phyloP scores from a whole-genome alignment of 1,139 yeast species.

The Suhomyces anneliseae region DNA sequence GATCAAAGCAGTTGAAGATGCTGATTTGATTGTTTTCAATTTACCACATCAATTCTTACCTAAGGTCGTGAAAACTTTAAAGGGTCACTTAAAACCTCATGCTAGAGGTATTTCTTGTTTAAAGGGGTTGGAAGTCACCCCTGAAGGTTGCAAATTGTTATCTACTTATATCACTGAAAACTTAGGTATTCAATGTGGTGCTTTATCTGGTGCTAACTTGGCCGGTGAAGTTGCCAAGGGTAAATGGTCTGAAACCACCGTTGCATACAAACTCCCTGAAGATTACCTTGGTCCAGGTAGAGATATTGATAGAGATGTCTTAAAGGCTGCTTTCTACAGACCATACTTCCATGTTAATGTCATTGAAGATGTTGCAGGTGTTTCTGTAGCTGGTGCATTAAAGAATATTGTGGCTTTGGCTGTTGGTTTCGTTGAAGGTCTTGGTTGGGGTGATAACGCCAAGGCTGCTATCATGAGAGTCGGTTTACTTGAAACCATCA shows the following conservation, averaged over 20 bases:
- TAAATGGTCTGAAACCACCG: conserved; percentile 53
- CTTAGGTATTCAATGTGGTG: conserved; percentile 48
- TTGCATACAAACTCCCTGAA: conserved; percentile 42
- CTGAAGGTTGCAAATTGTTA: conserved; percentile 46
- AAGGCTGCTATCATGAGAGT: conserved; percentile 52
- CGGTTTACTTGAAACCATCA: conserved; percentile 45
- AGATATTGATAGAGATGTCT: conserved; percentile 42
- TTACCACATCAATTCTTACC: conserved; percentile 51
- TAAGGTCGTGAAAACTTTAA: conserved; percentile 36
- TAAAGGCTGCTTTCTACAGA: conserved; percentile 48
- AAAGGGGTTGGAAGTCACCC: conserved; percentile 49
- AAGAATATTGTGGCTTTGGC: conserved; percentile 50
- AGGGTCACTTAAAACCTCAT: conserved; percentile 39
- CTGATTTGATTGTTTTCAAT: conserved; percentile 48
- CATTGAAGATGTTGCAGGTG: conserved; percentile 50
- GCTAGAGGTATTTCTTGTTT: conserved; percentile 50
- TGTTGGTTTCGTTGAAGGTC: conserved; percentile 51
- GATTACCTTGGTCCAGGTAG: conserved; percentile 44
- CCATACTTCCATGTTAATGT: conserved; percentile 50
- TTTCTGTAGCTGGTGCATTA: conserved; percentile 51
- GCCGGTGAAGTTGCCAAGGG: conserved; percentile 51
- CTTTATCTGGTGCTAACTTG: conserved; percentile 49
- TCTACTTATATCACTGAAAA: conserved; percentile 44
- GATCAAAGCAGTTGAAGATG: conserved; percentile 40
- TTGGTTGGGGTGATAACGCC: conserved; percentile 55